phyloP scores from a whole-genome alignment of 73 alveolate genomes.

The Diophrys sp. region DNA sequence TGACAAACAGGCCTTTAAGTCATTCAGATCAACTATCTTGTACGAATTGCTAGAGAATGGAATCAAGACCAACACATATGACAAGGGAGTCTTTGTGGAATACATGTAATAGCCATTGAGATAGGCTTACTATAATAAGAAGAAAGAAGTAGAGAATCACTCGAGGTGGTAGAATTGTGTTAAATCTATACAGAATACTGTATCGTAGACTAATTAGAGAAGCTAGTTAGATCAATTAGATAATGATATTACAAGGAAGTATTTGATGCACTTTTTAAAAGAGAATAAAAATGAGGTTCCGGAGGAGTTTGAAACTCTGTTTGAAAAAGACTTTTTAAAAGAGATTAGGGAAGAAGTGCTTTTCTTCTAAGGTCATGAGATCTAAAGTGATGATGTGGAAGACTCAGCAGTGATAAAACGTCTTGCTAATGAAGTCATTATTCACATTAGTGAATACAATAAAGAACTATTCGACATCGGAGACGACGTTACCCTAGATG shows the following conservation, averaged over 20 bases:
- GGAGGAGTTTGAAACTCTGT: slow-evolving; percentile 32
- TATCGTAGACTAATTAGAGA: background rate
- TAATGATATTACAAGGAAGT: slow-evolving; percentile 11
- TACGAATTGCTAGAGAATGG: no score
- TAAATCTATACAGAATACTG: background rate
- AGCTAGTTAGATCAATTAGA: background rate
- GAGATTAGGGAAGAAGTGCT: slow-evolving; percentile 27
- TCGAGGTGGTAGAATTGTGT: background rate
- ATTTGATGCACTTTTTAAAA: slow-evolving; percentile 18
- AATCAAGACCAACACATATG: no score
- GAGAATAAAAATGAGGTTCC: slow-evolving; percentile 14
- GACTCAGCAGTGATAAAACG: slow-evolving; percentile 11
- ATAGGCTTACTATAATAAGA: slow-evolving; percentile 3
- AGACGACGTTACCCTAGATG: slow-evolving; percentile 61
- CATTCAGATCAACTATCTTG: no score
- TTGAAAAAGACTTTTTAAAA: slow-evolving; percentile 24
- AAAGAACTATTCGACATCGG: slow-evolving; percentile 53
- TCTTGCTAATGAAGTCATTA: slow-evolving; percentile 30
- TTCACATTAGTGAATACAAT: slow-evolving; percentile 40
- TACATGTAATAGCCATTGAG: slow-evolving; percentile 42
- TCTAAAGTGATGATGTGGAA: background rate
- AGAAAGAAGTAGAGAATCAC: background rate
- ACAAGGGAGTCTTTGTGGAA: slow-evolving; percentile 43
- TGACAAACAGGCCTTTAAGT: no score
- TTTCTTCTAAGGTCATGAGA: slow-evolving; percentile 27